Evolutionary conservation across 2,329 filamentous ascomycete genomes (phyloP), one percentile per base, ranked within the genome.

Genomic region (Mycosphaerella arachidis): DNA sequence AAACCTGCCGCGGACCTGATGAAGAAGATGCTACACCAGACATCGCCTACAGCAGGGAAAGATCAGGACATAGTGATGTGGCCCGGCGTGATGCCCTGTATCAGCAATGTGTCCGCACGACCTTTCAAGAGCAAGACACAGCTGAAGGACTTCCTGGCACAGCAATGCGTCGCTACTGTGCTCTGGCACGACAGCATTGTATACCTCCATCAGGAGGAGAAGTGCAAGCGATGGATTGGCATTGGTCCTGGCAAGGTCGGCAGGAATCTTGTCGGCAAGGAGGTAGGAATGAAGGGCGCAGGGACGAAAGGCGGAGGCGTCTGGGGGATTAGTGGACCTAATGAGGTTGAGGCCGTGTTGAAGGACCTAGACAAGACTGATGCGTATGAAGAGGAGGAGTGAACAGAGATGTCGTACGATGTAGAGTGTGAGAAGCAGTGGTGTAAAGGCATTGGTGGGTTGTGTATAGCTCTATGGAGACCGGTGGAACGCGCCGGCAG

Each of bases 231-330:
- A 58, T 97, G 93, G 89, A 84, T 97, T 53, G 93, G 93, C 48
- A 91, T 97, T 63, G 93, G 93, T 0, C 93, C 93, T 0, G 93
- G 93, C 5, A 96, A 96, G 73, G 93, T 97, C 1, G 93, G 93
- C 0, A 83, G 92, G 59, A 97, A 97, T 73, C 80, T 97, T 7
- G 92, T 97, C 1, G 92, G 92, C 12, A 97, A 97, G 76, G 93
- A 97, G 76, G 92, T 97, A 3, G 92, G 92, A 9, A 92, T 94
- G 85, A 84, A 88, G 69, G 90, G 94, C 57, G 78, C 84, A 16
- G 84, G 93, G 53, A 95, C 93, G 72, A 52, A 52, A 35, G 92
- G 92, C 1, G 92, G 92, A 53, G 93, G 93, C 1, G 92, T 97
- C 0, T 96, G 92, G 92, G 92, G 89, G 4, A 90, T 97, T 56